Conservation (phyloP, 192 early-diverging fungal genomes). For the Backusella parvicylindrica region DNA sequence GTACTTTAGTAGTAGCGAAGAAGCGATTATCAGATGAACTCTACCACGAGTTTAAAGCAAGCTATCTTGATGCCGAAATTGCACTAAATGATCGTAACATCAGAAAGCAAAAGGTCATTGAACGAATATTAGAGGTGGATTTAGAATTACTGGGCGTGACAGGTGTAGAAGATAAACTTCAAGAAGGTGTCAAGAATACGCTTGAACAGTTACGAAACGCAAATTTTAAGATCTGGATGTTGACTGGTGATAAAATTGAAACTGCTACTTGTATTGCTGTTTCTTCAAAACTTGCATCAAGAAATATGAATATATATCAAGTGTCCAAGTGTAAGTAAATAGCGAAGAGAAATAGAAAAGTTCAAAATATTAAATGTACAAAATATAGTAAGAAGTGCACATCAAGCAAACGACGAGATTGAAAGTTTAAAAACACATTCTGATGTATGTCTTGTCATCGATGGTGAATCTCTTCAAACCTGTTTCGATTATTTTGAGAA, state of each 20-base stretch:
- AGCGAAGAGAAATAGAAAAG: neutral
- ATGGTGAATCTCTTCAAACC: constrained; percentile 85
- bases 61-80: constrained; percentile 69
- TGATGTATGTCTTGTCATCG: constrained; percentile 85
- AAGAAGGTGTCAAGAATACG: constrained; percentile 88
- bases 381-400: constrained; percentile 39
- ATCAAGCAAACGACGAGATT: constrained; percentile 65
- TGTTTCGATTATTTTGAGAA: constrained; percentile 69
- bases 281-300: constrained; percentile 83
- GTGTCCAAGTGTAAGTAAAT: constrained; percentile 67
- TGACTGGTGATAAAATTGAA: constrained; percentile 96
- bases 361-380: neutral
- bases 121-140: constrained; percentile 72
- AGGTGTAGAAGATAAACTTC: constrained; percentile 95
- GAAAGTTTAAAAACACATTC: constrained; percentile 64
- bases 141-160: constrained; percentile 90
- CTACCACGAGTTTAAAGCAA: constrained; percentile 60
- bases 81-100: constrained; percentile 68
- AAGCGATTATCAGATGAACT: constrained; percentile 73
- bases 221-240: constrained; percentile 94
- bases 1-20: constrained; percentile 89
- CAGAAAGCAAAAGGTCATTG: constrained; percentile 64
- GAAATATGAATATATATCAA: constrained; percentile 83
- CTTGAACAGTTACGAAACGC: constrained; percentile 88
- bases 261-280: constrained; percentile 95